Base-by-base conservation (phyloP, 305 asterid genomes). In the Fraxinus paxiana region DNA sequence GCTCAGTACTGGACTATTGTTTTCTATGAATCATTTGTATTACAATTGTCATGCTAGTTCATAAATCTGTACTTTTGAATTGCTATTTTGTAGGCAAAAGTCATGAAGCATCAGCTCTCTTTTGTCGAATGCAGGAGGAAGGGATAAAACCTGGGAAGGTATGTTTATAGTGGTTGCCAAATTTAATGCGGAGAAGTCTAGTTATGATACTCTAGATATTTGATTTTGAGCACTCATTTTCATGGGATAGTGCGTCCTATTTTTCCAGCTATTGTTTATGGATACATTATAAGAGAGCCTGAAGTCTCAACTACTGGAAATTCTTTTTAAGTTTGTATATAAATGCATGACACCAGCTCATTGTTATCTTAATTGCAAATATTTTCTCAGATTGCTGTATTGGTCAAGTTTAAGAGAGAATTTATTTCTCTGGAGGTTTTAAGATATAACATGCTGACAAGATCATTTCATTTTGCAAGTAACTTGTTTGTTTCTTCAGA, bases 61-160 rank as follows among this genome's bases (percentile, higher is more conserved):
- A n/a, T 70, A 6, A n/a, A 13, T 34, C 73, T 79, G 13, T 73
- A 30, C 76, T 38, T 79, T 15, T 76, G 18, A 51, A 51, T 34
- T 59, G 26, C 79, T 78, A 65, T 54, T 83, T 81, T 88, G 88
- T 82, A 95, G 98, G 98, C 79, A 92, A 90, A 87, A 84, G 87
- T 77, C 77, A 81, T 38, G 97, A 91, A 88, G 97, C 99, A 76
- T 88, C 94, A 37, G 88, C 85, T 79, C 86, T 95, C 72, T 93
- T 92, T 85, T 84, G 80, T 63, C 90, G 88, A 87, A 93, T 95
- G 99, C 95, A 84, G 88, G 92, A 88, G 86, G 95, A 90, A 89
- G 96, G 97, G 86, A 92, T 95, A 84, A 87, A 84, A 84, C 95
- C 92, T n/a, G 98, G 98, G 34, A 86, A 81, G 95, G 98, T 95